phyloP scores from a whole-genome alignment of 2,329 filamentous ascomycete genomes.

The Aspergillus latus region DNA sequence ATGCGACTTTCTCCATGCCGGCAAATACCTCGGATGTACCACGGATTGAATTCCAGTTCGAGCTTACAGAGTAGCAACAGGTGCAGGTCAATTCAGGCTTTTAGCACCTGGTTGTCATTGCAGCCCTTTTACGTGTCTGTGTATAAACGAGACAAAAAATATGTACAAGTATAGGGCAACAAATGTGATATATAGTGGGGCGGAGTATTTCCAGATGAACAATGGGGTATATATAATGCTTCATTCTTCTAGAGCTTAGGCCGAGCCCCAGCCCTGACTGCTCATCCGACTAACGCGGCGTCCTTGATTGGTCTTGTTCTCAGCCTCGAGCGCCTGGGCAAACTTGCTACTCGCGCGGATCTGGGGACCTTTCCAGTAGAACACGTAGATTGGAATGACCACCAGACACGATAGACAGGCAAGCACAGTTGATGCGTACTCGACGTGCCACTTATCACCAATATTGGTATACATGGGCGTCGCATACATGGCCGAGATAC shows the following conservation, averaged over 20 bases:
- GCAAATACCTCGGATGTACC: neutral
- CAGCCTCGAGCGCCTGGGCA: slow-evolving; percentile 42
- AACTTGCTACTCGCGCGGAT: slow-evolving; percentile 55
- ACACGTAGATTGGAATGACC: slow-evolving; percentile 55
- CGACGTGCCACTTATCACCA: slow-evolving; percentile 45
- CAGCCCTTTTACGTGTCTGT: too few relatives aligned
- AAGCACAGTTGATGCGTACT: slow-evolving; percentile 56
- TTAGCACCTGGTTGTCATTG: too few relatives aligned
- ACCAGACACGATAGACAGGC: slow-evolving; percentile 53
- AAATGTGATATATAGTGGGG: too few relatives aligned
- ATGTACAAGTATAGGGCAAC: too few relatives aligned
- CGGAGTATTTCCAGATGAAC: too few relatives aligned
- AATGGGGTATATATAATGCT: too few relatives aligned
- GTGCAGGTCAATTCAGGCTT: too few relatives aligned
- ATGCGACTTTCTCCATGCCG: slow-evolving; percentile 12
- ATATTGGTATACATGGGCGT: slow-evolving; percentile 61
- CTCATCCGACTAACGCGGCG: slow-evolving; percentile 18
- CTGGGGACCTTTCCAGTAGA: slow-evolving; percentile 57
- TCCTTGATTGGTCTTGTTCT: slow-evolving; percentile 21
- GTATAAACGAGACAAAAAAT: too few relatives aligned
- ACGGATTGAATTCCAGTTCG: slow-evolving; percentile 5
- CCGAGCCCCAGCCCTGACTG: neutral
- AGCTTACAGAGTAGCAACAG: neutral
- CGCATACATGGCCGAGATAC: slow-evolving; percentile 67
- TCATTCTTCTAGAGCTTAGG: too few relatives aligned